Conservation (phyloP, 2,329 filamentous ascomycete species). For the Hymenoscyphus linearis region DNA sequence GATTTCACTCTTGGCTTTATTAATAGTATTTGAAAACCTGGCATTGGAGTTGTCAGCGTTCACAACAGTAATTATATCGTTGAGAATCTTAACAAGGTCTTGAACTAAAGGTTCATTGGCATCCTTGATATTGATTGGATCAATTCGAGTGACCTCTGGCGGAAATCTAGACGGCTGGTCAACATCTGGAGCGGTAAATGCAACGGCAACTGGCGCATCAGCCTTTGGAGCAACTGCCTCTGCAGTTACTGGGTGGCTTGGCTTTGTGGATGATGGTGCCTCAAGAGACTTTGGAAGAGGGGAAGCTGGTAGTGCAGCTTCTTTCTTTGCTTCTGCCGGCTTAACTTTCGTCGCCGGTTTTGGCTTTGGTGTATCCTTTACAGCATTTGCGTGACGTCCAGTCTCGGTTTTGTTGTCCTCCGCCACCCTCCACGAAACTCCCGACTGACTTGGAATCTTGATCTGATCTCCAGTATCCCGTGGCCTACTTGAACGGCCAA, state of each 20-base stretch:
- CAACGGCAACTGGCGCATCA: constrained; percentile 7
- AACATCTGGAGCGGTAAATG: constrained; percentile 51
- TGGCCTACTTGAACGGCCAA: constrained; percentile 30
- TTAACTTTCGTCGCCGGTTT: constrained; percentile 30
- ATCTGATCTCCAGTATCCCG: constrained; percentile 63
- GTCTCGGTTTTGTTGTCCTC: constrained; percentile 48
- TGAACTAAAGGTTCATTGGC: constrained; percentile 84
- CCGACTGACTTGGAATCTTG: constrained; percentile 79
- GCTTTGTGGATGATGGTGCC: constrained; percentile 15
- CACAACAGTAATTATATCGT: constrained; percentile 89
- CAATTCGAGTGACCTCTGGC: constrained; percentile 61
- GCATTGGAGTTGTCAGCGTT: constrained; percentile 77
- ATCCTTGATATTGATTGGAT: constrained; percentile 69
- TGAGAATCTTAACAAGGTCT: constrained; percentile 90
- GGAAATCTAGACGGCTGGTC: constrained; percentile 61
- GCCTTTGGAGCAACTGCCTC: constrained; percentile 2
- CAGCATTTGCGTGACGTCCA: constrained; percentile 58
- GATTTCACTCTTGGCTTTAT: constrained; percentile 81
- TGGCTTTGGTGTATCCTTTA: constrained; percentile 23
- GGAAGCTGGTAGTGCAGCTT: constrained; percentile 23
- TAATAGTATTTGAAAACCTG: constrained; percentile 72
- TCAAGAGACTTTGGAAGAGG: constrained; percentile 23
- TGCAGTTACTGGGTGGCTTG: constrained; percentile 13
- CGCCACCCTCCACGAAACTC: constrained; percentile 73
- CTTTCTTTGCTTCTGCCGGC: constrained; percentile 34